Evolutionary conservation across 371 early-diverging fungal genomes (phyloP).

Genomic region (Lichtheimia ornata): DNA sequence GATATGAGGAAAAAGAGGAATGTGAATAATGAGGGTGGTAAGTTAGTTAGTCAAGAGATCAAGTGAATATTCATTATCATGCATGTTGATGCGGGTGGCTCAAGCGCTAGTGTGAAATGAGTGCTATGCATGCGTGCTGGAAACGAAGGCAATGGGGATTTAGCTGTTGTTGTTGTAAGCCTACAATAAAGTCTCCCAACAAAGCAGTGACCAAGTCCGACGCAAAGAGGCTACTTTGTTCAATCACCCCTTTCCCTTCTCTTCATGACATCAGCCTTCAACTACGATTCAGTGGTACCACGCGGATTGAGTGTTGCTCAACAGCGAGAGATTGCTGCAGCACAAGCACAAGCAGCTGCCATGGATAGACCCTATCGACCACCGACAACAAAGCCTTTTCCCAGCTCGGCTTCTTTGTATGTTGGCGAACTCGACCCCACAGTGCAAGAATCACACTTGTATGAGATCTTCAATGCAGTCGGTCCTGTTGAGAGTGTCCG

Average conservation of each 20-base stretch:
- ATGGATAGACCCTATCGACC: constrained; percentile 16
- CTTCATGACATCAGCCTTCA: constrained; percentile 8
- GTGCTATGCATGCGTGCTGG: too few relatives aligned
- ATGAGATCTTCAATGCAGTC: constrained; percentile 87
- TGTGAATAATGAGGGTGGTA: too few relatives aligned
- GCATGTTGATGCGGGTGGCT: too few relatives aligned
- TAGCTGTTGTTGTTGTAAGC: too few relatives aligned
- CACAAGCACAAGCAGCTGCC: constrained; percentile 36
- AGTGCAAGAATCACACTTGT: constrained; percentile 92
- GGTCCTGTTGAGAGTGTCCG: constrained; percentile 94
- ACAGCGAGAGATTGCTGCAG: constrained; percentile 41
- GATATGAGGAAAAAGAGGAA: too few relatives aligned
- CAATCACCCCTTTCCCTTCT: constrained; percentile 4
- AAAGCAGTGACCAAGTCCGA: too few relatives aligned
- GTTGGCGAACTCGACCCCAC: constrained; percentile 89
- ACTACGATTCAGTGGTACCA: constrained; percentile 17
- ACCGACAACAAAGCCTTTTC: constrained; percentile 17
- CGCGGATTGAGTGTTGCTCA: constrained; percentile 36
- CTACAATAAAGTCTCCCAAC: too few relatives aligned
- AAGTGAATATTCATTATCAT: too few relatives aligned
- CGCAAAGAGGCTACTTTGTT: too few relatives aligned
- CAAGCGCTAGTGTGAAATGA: too few relatives aligned
- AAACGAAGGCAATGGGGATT: too few relatives aligned
- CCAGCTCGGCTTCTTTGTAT: constrained; percentile 72
- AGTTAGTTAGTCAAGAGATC: too few relatives aligned